Base-by-base conservation (phyloP, 1,139 yeast species). In the Groenewaldozyma auringiensis region DNA sequence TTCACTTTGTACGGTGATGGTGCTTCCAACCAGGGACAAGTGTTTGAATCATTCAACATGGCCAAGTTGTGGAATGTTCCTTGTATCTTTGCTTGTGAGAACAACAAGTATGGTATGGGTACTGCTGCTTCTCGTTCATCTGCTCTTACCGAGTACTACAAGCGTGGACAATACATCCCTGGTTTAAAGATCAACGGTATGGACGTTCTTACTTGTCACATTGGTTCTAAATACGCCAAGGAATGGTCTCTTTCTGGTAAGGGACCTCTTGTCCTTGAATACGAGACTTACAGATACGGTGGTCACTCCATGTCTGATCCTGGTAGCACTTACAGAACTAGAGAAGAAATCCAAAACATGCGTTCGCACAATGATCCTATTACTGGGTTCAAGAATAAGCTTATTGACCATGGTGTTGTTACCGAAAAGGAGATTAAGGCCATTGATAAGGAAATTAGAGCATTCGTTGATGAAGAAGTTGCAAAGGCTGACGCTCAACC, bases 281-380 rank as follows among this genome's bases (percentile, higher is more conserved):
- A 84, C 71, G 96, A 89, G 75, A 92, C 98, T 59, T 92, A 92
- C 75, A 83, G 98, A 78, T 92, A 92, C 69, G 97, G 98, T 75
- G 98, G 98, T 67, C 98, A 92, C 79, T 92, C 98, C 60, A 92
- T 92, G 97, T 89, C 96, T 58, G 97, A 92, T 71, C 97, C 97
- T 63, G 97, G 97, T 78, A 92, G 97, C 68, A 89, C 97, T 57
- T 92, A 92, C 81, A 83, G 97, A 79, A 92, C 98, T 66, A 88
- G 98, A 76, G 98, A 92, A 74, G 98, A 92, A 76, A 94, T 92
- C 59, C 97, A 89, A 74, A 94, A 92, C 76, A 89, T 92, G 96
- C 84, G 98, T 77, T 87, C 96, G 42, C 83, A 89, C 75, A 88
- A 84, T 68, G 98, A 92, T 69, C 96, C 97, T 61, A 88, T 92